A percentile compares a stretch with the other conserved stretches of the same genome.
Evolutionary conservation across 1,139 yeast genomes (phyloP).

Genomic region (Saccharomyces hybrid): DNA sequence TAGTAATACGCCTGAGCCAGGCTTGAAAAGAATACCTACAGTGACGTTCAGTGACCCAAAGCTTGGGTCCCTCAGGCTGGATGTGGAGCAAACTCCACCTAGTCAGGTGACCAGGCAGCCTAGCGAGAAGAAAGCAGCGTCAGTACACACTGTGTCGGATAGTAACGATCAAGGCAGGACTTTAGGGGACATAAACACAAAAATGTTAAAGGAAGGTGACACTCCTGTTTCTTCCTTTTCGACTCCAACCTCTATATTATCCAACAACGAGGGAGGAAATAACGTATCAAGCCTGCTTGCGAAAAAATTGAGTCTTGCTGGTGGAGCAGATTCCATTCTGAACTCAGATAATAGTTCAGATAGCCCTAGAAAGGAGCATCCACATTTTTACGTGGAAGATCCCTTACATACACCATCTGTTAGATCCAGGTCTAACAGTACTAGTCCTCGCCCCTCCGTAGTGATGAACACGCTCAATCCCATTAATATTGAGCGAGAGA

Average conservation of each 20-base stretch:
- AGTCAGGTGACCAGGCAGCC: conserved; percentile 16
- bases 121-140: conserved; percentile 40
- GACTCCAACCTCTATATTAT: neutral
- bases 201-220: conserved; percentile 2
- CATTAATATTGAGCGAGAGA: conserved; percentile 5
- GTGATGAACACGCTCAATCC: conserved; percentile 4
- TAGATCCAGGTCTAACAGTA: conserved; percentile 34
- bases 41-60: conserved; percentile 32
- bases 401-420: conserved; percentile 42
- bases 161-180: neutral
- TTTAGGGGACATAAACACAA: conserved; percentile 1
- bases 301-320: neutral
- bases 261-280: neutral
- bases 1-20: conserved; percentile 31
- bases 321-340: conserved; percentile 1
- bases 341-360: neutral
- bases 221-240: neutral
- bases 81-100: neutral
- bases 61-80: conserved; percentile 6
- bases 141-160: neutral
- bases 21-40: conserved; percentile 31
- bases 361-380: conserved; percentile 44
- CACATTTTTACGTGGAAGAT: conserved; percentile 74
- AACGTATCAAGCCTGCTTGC: neutral
- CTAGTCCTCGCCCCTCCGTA: conserved; percentile 22